Base-by-base conservation (phyloP, 192 early-diverging fungal species). In the Radiomyces spectabilis region DNA sequence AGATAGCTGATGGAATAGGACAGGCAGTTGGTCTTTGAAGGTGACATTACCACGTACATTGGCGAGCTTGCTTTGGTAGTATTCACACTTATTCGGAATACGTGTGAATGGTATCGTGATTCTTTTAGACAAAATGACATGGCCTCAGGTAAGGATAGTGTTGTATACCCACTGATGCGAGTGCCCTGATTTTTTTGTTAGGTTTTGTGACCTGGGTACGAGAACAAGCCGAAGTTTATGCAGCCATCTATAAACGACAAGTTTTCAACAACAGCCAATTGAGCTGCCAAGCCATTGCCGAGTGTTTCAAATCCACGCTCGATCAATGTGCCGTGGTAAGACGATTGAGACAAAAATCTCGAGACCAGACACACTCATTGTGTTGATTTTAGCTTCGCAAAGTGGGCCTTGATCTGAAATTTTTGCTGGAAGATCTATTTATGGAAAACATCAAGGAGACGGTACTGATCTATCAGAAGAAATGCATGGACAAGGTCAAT, bases 51-150 rank as follows among this genome's bases (percentile, higher is more conserved):
- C 13, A 64, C 81, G 34, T 93, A 97, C 58, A 88, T 98, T 29
- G 77, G 81, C 50, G 86, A 93, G 64, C 75, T 94, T 39, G 86
- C 92, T 0, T 72, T 93, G 37, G 82, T 96, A 24, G 85, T 91
- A 26, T 99, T 99, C 62, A 76, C 87, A 8, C 68, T 95, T 41
- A 89, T 97, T 61, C 82, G 87, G 58, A 97, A 94, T 63, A 97
- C 96, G 0, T 94, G 91, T 55, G 91, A 96, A 53, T 99, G 96
- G 96, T 99, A 92, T 66, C 75, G 84, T 43, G 81, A 74, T 30
- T 85, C 92, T 2, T 99, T 99, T 59, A 81, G 84, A 18, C 87
- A 94, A 53, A 78, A 89, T 31, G 78, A 78, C 35, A 91, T 99
- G 91, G 77, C 89, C 2, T 93, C 92, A 16, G 91, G 82, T 84